These are phyloP conservation scores for Pachyrhizus erosus DNA, from an alignment of 306 rosid genomes.

Conservation along the genomic window DNA sequence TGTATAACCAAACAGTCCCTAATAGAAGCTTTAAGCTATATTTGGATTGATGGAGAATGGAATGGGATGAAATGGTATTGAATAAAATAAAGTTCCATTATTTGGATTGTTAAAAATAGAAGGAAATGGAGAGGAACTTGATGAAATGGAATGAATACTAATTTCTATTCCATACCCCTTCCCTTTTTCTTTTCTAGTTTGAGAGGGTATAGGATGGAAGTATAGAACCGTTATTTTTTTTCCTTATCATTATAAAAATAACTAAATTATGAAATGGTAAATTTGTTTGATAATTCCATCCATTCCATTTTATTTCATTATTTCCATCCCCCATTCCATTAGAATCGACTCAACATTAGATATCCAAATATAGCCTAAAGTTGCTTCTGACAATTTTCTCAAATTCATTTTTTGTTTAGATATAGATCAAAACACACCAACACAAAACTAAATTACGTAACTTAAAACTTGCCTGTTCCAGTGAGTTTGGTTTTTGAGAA, in stretches of 20 bases:
- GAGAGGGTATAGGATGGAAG: background rate
- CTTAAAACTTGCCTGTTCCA: constrained; percentile 67
- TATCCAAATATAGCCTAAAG: background rate
- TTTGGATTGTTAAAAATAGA: background rate
- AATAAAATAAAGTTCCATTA: background rate
- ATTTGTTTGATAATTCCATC: background rate
- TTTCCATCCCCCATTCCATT: background rate
- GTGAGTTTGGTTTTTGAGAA: constrained; percentile 73
- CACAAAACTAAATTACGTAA: constrained; percentile 12
- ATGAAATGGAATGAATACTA: background rate
- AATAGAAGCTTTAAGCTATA: too few species aligned
- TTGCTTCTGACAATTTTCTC: background rate
- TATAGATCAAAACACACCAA: constrained; percentile 13
- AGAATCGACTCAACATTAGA: background rate
- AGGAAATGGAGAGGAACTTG: background rate
- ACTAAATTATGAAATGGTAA: background rate
- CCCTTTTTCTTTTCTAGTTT: background rate
- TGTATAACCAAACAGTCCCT: too few species aligned
- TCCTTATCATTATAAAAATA: background rate
- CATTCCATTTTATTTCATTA: background rate
- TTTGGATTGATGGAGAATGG: background rate
- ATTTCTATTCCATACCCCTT: background rate
- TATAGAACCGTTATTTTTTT: background rate
- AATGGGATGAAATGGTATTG: background rate
- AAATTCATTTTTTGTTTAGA: background rate